Evolutionary conservation across 345 rosid species (phyloP), one percentile per base, ranked within the genome.

Genomic region (Zanthoxylum bungeanum): DNA sequence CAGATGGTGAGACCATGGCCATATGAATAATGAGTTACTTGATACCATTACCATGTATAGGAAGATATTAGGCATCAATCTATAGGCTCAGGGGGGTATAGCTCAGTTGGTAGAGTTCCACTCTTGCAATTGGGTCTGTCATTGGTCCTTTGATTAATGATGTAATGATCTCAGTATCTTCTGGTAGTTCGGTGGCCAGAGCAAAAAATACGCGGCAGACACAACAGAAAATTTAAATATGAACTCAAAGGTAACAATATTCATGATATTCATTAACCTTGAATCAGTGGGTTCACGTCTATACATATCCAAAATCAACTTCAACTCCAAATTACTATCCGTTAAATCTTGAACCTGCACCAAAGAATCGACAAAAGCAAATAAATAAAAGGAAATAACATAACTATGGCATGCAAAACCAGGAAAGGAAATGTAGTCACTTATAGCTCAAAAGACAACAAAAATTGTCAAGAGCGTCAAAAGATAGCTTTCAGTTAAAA

Each of bases 261-360:
- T 60, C 33, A 34, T 34, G 53, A 14, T 39, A 51, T 76, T 71
- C n/a, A 24, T 73, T 64, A 60, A 96, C 99, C 97, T 87, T 60
- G 94, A 64, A 77, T 81, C 96, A 70, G 82, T 82, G 60, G 82
- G 85, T 81, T 93, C 99, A 10, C 87, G 93, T 78, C 81, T 86
- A 74, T 85, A 91, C 99, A 93, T 93, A 71, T 89, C 94, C 76
- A 87, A 74, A 83, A 96, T 84, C 76, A 91, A 79, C 76, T 86
- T 93, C 85, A 91, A 84, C 89, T 93, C 99, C 78, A 66, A 53
- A 53, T 82, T 87, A 80, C 89, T 84, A 60, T 84, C 85, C 59
- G 80, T 83, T 73, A 89, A 78, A 83, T 88, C 92, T 75, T 75
- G 81, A 49, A 88, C 93, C 99, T 96, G 83, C 73, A 86, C 60